These are phyloP conservation scores for Juglanconis juglandina DNA, from an alignment of 2,329 filamentous ascomycete genomes.

Conservation along the genomic window DNA sequence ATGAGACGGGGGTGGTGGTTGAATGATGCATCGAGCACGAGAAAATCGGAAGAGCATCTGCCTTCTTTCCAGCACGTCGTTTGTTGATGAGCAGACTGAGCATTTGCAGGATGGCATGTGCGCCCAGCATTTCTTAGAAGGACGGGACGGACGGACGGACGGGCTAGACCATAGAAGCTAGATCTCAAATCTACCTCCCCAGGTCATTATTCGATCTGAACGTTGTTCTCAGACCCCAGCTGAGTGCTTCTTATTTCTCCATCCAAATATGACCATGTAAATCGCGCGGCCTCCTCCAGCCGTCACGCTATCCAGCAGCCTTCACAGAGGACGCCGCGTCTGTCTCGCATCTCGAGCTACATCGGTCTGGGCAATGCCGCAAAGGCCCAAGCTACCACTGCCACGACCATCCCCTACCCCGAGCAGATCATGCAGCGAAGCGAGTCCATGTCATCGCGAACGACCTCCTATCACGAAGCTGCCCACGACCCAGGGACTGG, in stretches of 20 bases:
- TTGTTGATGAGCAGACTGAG: neutral
- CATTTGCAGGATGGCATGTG: conserved; percentile 1
- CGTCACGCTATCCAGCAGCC: neutral
- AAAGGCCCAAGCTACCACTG: neutral
- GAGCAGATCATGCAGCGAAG: conserved; percentile 7
- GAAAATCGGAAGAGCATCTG: neutral
- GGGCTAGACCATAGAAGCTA: conserved; percentile 14
- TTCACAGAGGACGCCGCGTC: conserved; percentile 2
- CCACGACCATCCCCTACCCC: neutral
- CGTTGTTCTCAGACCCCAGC: neutral
- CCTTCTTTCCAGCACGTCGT: neutral
- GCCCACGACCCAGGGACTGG: neutral
- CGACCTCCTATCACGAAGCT: neutral
- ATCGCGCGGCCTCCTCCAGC: neutral
- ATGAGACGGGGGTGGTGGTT: neutral
- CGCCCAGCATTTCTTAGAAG: conserved; percentile 7
- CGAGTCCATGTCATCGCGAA: conserved; percentile 3
- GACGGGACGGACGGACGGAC: neutral
- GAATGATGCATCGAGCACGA: neutral
- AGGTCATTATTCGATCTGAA: conserved; percentile 3
- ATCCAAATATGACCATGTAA: neutral
- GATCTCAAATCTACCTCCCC: conserved; percentile 11
- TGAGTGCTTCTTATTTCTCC: neutral
- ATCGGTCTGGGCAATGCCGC: conserved; percentile 10
- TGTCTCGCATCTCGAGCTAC: conserved; percentile 16